A percentile compares a stretch with the other conserved stretches of the same genome.
Evolutionary conservation across 2,329 filamentous ascomycete species (phyloP).

Genomic region (Fusarium brevicatenulatum): DNA sequence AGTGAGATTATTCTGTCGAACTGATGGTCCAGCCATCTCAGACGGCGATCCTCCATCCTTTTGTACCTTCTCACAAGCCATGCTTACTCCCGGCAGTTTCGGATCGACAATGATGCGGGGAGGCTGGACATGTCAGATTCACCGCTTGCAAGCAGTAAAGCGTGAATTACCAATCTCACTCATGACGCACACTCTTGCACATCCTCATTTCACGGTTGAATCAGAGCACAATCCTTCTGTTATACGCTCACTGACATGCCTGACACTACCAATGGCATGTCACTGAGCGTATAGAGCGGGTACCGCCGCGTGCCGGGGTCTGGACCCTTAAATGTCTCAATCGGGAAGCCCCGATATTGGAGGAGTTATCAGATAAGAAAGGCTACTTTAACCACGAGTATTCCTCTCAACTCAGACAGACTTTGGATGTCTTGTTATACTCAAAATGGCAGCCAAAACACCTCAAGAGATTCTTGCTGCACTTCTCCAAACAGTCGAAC

Average conservation of each 20-base stretch:
- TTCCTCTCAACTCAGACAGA: neutral
- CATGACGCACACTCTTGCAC: conserved; percentile 3
- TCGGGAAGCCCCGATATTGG: conserved; percentile 5
- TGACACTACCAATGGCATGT: neutral
- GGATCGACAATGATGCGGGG: conserved; percentile 7
- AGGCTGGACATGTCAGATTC: conserved; percentile 12
- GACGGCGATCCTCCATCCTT: neutral
- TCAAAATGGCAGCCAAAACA: neutral
- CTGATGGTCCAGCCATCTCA: neutral
- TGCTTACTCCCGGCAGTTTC: conserved; percentile 2
- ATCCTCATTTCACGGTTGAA: neutral
- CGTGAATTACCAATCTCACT: neutral
- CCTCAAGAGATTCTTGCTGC: conserved; percentile 49
- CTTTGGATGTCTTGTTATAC: fast-evolving
- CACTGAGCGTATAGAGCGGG: neutral
- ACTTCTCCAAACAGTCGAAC: conserved; percentile 56
- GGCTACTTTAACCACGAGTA: neutral
- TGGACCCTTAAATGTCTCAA: neutral
- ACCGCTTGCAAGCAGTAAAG: conserved; percentile 2
- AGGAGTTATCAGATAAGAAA: conserved; percentile 7
- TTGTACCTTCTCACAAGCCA: neutral
- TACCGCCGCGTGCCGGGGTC: conserved; percentile 13
- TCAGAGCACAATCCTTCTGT: neutral
- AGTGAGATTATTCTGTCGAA: fast-evolving
- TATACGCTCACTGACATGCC: neutral